These are phyloP conservation scores for Collybia mongolica DNA, from an alignment of 768 basidiomycete genomes.

Conservation along the genomic window DNA sequence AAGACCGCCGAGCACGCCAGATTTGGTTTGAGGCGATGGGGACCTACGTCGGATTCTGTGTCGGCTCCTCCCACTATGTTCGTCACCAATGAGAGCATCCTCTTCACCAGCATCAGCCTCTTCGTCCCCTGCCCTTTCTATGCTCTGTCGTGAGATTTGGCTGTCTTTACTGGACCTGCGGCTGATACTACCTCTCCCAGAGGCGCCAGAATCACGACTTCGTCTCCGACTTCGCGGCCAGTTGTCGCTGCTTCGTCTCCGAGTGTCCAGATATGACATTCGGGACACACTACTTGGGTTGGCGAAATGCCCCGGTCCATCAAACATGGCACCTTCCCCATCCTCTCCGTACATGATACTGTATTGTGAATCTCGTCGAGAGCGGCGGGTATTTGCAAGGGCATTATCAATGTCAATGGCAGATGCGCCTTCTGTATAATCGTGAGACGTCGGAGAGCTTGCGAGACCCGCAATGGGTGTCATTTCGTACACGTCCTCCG, in stretches of 20 bases:
- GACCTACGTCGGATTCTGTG: conserved; percentile 31
- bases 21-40: conserved; percentile 34
- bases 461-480: conserved; percentile 35
- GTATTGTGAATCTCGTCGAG: conserved; percentile 70
- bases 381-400: conserved; percentile 44
- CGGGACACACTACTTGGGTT: conserved; percentile 80
- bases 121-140: conserved; percentile 30
- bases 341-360: conserved; percentile 57
- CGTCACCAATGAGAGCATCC: conserved; percentile 27
- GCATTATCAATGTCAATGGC: conserved; percentile 69
- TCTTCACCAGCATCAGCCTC: conserved; percentile 22
- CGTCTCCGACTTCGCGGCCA: conserved; percentile 48
- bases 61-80: conserved; percentile 17
- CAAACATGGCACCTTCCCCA: conserved; percentile 69
- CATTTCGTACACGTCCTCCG: conserved; percentile 38
- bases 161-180: conserved; percentile 49
- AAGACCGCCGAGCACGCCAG: conserved; percentile 61
- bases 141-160: conserved; percentile 38
- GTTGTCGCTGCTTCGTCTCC: conserved; percentile 56
- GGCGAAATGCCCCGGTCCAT: conserved; percentile 67
- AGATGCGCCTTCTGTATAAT: conserved; percentile 89
- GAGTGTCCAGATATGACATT: conserved; percentile 64
- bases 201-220: conserved; percentile 46
- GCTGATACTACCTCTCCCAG: conserved; percentile 25
- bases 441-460: conserved; percentile 28